Evolutionary conservation across 2,329 filamentous ascomycete species (phyloP).

Genomic region (Phialocephala sp.): DNA sequence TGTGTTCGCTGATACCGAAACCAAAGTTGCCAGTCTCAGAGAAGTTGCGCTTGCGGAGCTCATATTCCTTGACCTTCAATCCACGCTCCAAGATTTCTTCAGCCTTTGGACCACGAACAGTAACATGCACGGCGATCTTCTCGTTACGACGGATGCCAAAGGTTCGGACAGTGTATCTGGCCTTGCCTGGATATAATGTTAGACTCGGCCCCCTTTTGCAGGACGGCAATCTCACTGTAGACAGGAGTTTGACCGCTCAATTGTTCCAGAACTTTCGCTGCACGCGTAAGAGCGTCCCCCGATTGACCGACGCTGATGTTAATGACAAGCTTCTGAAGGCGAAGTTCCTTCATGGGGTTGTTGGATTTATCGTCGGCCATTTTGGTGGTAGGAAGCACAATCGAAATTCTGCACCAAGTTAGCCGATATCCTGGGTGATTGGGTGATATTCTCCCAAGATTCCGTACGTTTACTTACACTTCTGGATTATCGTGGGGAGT

Average conservation of each 20-base stretch:
- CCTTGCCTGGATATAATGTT: constrained; percentile 74
- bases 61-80: constrained; percentile 99
- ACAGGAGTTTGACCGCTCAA: constrained; percentile 99
- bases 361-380: constrained; percentile 80
- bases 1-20: constrained; percentile 99
- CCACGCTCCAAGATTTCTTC: constrained; percentile 99
- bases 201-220: constrained; percentile 30
- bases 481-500: too few relatives aligned
- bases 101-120: constrained; percentile 97
- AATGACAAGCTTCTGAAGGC: constrained; percentile 98
- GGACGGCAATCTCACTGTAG: constrained; percentile 75
- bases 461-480: too few relatives aligned
- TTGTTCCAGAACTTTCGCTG: constrained; percentile 99
- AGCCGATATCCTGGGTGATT: too few relatives aligned
- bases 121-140: constrained; percentile 99
- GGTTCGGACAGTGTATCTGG: constrained; percentile 99
- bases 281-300: constrained; percentile 99
- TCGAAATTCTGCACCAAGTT: constrained; percentile 18
- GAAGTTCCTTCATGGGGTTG: constrained; percentile 99
- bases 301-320: constrained; percentile 99
- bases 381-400: constrained; percentile 34
- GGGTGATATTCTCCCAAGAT: too few relatives aligned
- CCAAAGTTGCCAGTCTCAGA: constrained; percentile 99
- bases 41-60: constrained; percentile 99
- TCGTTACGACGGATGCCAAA: constrained; percentile 99